Conservation (phyloP, 2,329 filamentous ascomycete species). For the Arthrinium puccinioides region DNA sequence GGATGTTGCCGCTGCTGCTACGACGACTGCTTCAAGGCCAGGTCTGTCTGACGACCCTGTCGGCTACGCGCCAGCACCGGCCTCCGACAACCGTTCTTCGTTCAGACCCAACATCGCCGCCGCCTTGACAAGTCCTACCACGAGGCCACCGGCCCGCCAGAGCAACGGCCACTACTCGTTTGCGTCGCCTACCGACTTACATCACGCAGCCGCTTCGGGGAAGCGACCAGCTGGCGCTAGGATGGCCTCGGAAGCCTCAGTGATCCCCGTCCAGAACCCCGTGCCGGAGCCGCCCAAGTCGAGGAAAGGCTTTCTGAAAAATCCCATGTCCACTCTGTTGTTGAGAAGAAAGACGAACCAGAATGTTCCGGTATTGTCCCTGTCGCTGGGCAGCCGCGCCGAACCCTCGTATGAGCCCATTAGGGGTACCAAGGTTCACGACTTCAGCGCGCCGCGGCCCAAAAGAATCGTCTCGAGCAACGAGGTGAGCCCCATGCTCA, state of each 20-base stretch:
- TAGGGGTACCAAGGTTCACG: conserved; percentile 56
- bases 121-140: conserved; percentile 21
- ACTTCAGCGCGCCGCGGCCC: conserved; percentile 55
- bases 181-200: conserved; percentile 41
- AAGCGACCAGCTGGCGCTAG: conserved; percentile 36
- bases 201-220: conserved; percentile 26
- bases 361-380: conserved; percentile 33
- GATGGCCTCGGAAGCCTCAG: conserved; percentile 29
- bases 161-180: conserved; percentile 34
- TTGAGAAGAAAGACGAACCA: conserved; percentile 49
- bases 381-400: conserved; percentile 31
- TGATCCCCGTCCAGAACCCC: conserved; percentile 19
- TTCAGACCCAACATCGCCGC: conserved; percentile 16
- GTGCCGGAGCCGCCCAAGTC: conserved; percentile 34
- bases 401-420: conserved; percentile 56
- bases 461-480: conserved; percentile 29
- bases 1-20: conserved; percentile 12
- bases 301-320: conserved; percentile 51
- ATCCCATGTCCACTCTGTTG: conserved; percentile 51
- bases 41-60: conserved; percentile 10
- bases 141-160: conserved; percentile 17
- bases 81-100: conserved; percentile 7
- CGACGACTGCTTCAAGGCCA: conserved; percentile 7
- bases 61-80: conserved; percentile 9
- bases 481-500: conserved; percentile 12